Base-by-base conservation (phyloP, 805 yeast genomes). In the Danielia reshetovae region DNA sequence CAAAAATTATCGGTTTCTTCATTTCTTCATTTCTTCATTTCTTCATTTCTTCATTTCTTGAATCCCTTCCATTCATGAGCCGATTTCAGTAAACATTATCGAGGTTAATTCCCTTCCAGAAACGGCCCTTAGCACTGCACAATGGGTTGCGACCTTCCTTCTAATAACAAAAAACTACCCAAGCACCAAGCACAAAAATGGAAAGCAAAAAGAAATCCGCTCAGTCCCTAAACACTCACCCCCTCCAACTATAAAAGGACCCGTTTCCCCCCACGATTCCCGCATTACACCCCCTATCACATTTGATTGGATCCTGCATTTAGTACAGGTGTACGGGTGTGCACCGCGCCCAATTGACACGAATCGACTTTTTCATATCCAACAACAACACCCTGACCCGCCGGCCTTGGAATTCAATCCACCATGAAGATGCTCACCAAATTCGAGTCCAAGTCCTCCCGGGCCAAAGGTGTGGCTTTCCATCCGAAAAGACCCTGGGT, bases 401-500 rank as follows among this genome's bases (percentile, higher is more conserved):
- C 25, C n/a, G n/a, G n/a, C n/a, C n/a, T n/a, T n/a, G n/a, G n/a
- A n/a, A n/a, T n/a, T n/a, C n/a, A n/a, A 30, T 22, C 33, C 39
- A 41, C 24, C 36, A 49, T 51, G 59, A 52, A 55, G 55, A 52
- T 55, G 56, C 57, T 55, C 40, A 48, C 72, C 37, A 59, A 85
- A 81, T 90, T 90, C 63, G 97, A 94, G 69, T 89, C 97, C 56
- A 87, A 93, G 75, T 87, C 97, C 45, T 85, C 97, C 40, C 75
- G 97, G 74, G 96, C 97, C 41, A 88, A 93, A 66, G 95, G 97
- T 47, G 85, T 93, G 57, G 97, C 98, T 38, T 88, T 93, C 67
- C 96, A 94, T 65, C 96, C 97, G 34, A 80, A 80, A 48, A 72
- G 93, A 60, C 97, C 98, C 40, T 93, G 96, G 97, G 86, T 88